These are phyloP conservation scores for Geotrichum armillariae DNA, from an alignment of 1,139 yeast genomes.

Conservation along the genomic window DNA sequence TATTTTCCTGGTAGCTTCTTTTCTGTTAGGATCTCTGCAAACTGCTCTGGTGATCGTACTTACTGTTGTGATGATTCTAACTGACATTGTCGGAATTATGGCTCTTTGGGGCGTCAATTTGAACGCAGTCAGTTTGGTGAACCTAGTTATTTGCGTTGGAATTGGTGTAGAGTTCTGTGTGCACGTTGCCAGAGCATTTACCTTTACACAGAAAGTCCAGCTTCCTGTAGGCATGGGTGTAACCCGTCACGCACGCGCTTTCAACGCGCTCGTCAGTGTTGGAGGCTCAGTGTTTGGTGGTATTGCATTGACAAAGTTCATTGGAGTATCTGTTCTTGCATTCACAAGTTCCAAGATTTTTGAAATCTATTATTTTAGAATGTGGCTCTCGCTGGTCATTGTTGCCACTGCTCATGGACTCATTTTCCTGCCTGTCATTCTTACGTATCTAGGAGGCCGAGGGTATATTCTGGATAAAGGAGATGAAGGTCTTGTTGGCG, in stretches of 20 bases:
- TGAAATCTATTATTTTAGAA: slow-evolving; percentile 86
- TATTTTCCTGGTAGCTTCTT: slow-evolving; percentile 54
- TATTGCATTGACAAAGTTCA: slow-evolving; percentile 81
- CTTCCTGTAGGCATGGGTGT: slow-evolving; percentile 4
- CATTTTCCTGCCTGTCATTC: slow-evolving; percentile 70
- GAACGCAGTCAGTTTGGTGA: slow-evolving; percentile 88
- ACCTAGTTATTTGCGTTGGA: slow-evolving; percentile 86
- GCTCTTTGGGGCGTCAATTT: slow-evolving; percentile 71
- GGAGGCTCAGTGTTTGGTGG: slow-evolving; percentile 92
- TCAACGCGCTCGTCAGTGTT: slow-evolving; percentile 64
- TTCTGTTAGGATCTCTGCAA: slow-evolving; percentile 65
- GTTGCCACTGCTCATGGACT: slow-evolving; percentile 79
- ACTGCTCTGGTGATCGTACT: slow-evolving; percentile 57
- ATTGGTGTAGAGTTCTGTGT: slow-evolving; percentile 91
- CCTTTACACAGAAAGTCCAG: slow-evolving; percentile 41
- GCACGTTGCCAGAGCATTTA: slow-evolving; percentile 80
- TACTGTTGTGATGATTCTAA: slow-evolving; percentile 64
- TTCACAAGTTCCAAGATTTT: slow-evolving; percentile 85
- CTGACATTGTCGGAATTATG: slow-evolving; percentile 80
- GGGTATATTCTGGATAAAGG: slow-evolving; percentile 44
- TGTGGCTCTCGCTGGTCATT: slow-evolving; percentile 87
- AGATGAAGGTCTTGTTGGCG: slow-evolving; percentile 37
- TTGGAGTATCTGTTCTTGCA: slow-evolving; percentile 84
- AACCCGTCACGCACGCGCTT: slow-evolving; percentile 45
- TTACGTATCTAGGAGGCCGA: slow-evolving; percentile 64